Percentiles rank a stretch among this genome's conserved stretches.
These are phyloP conservation scores for Aspergillus brasiliensis DNA, from an alignment of 2,329 filamentous ascomycete species.

Conservation along the genomic window DNA sequence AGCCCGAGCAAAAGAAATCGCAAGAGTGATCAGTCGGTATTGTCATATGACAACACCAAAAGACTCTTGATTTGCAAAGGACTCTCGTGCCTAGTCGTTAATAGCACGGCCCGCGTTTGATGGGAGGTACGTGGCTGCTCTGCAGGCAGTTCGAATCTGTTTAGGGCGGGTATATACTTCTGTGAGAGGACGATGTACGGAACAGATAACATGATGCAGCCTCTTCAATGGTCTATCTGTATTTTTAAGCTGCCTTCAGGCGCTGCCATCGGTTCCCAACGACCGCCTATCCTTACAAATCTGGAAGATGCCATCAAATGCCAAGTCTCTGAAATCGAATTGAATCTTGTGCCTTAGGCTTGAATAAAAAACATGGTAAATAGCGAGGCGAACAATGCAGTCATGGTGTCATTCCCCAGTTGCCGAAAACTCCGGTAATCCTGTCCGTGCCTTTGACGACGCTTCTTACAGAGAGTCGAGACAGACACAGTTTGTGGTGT, in stretches of 20 bases:
- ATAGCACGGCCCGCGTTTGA: neutral
- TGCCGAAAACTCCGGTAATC: constrained; percentile 38
- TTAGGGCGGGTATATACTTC: neutral
- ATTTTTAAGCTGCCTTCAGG: neutral
- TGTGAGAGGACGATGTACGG: constrained; percentile 2
- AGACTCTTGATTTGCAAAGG: neutral
- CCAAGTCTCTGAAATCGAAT: neutral
- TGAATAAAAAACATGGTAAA: constrained; percentile 30
- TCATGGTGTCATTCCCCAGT: constrained; percentile 28
- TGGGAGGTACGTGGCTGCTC: neutral
- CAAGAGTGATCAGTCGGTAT: constrained; percentile 21
- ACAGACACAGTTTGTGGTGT: constrained; percentile 20
- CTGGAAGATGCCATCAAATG: neutral
- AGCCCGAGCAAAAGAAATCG: constrained; percentile 33
- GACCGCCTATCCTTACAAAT: constrained; percentile 1
- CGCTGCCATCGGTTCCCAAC: neutral
- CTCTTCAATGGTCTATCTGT: constrained; percentile 5
- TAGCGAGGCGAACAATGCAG: constrained; percentile 18
- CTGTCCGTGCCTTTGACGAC: constrained; percentile 24
- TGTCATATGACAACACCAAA: constrained; percentile 22
- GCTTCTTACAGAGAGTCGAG: constrained; percentile 8
- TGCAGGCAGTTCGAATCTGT: neutral
- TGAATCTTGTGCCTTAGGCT: constrained; percentile 20
- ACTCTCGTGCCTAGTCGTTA: neutral
- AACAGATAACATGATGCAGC: neutral